A percentile compares a stretch with the other conserved stretches of the same genome.
Conservation (phyloP, 176 grass and related monocot species). For the Oryza glaberrima region DNA sequence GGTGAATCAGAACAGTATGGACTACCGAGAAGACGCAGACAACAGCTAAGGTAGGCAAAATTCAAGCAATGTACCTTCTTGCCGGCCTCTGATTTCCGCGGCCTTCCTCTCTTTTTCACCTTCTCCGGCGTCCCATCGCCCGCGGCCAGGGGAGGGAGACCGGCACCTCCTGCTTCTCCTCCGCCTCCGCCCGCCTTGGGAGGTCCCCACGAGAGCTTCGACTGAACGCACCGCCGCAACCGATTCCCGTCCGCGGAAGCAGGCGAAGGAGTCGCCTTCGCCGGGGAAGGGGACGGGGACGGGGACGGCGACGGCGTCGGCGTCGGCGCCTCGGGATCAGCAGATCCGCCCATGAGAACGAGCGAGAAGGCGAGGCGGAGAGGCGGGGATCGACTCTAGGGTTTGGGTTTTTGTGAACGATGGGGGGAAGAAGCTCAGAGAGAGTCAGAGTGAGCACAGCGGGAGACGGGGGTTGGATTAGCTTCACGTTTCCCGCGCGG, state of each 20-base stretch:
- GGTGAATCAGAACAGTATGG: not conserved
- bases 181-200: conserved; percentile 6
- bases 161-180: conserved; percentile 17
- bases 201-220: conserved; percentile 57
- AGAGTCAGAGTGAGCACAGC: not conserved
- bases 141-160: not conserved
- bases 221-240: conserved; percentile 56
- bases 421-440: not conserved
- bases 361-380: not conserved
- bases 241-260: conserved; percentile 42
- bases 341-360: conserved; percentile 47
- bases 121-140: conserved; percentile 34
- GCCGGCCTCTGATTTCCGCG: conserved; percentile 28
- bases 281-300: conserved; percentile 41
- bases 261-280: conserved; percentile 44
- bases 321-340: conserved; percentile 37
- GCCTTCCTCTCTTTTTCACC: conserved; percentile 26
- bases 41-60: conserved; percentile 4
- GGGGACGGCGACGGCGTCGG: conserved; percentile 43
- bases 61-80: conserved; percentile 48
- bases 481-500: conserved; percentile 51
- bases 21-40: not conserved
- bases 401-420: conserved; percentile 29
- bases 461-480: conserved; percentile 28
- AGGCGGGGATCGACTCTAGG: conserved; percentile 24